These are phyloP conservation scores for Coemansia erecta DNA, from an alignment of 192 early-diverging fungal species.

Conservation along the genomic window DNA sequence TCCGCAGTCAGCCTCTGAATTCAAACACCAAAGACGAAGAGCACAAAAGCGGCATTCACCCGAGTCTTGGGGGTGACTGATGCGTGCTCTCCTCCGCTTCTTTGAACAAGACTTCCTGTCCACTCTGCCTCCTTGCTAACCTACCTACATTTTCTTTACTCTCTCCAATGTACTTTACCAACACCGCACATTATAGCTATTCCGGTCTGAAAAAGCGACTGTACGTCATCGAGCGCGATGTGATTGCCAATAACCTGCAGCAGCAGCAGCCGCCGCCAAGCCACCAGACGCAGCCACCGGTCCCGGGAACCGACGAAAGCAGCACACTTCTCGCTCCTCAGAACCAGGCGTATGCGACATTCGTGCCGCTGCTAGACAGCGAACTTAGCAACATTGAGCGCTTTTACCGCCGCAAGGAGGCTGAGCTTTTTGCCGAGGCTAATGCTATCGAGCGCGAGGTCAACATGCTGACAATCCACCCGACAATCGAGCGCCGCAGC, in stretches of 20 bases:
- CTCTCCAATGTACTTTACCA: not conserved
- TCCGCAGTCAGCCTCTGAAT: not conserved
- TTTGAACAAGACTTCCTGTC: not conserved
- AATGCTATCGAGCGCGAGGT: conserved; percentile 54
- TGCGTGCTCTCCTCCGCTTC: not conserved
- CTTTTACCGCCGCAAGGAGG: conserved; percentile 85
- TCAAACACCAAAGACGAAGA: not conserved
- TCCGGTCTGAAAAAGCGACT: conserved; percentile 77
- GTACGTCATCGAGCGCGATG: conserved; percentile 71
- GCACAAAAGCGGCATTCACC: not conserved
- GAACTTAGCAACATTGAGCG: conserved; percentile 79
- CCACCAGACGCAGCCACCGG: not conserved
- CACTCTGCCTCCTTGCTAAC: not conserved
- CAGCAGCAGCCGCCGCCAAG: not conserved
- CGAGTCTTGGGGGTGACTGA: too few species aligned
- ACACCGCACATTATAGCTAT: conserved; percentile 28
- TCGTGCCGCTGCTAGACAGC: conserved; percentile 74
- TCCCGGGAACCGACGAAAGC: conserved; percentile 21
- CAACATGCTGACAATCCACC: conserved; percentile 7
- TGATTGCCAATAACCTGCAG: conserved; percentile 35
- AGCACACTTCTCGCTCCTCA: conserved; percentile 36
- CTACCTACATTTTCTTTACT: not conserved
- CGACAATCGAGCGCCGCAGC: conserved; percentile 28
- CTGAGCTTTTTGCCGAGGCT: conserved; percentile 70
- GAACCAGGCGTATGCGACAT: conserved; percentile 48